Conservation (phyloP, 2,329 filamentous ascomycete species). For the Xylariales sp. region DNA sequence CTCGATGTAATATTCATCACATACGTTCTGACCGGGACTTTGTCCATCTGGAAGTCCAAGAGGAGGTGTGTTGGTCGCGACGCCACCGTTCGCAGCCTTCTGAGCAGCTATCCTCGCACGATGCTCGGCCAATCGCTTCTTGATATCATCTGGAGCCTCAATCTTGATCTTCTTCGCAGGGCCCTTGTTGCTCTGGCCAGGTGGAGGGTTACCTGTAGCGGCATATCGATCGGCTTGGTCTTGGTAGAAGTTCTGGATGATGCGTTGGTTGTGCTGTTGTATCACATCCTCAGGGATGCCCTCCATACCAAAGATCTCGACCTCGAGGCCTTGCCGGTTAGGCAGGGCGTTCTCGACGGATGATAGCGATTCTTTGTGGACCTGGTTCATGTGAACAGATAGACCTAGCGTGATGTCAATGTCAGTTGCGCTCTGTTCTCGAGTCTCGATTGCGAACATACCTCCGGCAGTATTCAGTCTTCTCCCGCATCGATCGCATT, state of each 20-base stretch:
- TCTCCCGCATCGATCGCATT: constrained; percentile 85
- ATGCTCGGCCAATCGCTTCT: constrained; percentile 73
- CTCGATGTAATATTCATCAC: not conserved
- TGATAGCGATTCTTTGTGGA: constrained; percentile 88
- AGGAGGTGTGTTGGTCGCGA: constrained; percentile 42
- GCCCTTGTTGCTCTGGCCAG: constrained; percentile 60
- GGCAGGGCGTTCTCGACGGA: constrained; percentile 89
- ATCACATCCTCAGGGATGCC: constrained; percentile 85
- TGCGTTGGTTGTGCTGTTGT: constrained; percentile 78
- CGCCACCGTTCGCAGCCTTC: constrained; percentile 52
- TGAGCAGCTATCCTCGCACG: constrained; percentile 63
- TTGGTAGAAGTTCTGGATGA: constrained; percentile 80
- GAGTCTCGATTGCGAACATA: constrained; percentile 35
- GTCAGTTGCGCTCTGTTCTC: constrained; percentile 11
- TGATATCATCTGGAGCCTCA: constrained; percentile 72
- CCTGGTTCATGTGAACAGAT: constrained; percentile 95
- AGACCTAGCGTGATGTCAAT: constrained; percentile 56
- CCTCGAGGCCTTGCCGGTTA: constrained; percentile 77
- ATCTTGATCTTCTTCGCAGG: constrained; percentile 67
- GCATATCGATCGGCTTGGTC: constrained; percentile 78
- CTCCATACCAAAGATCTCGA: constrained; percentile 98
- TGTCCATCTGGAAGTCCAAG: constrained; percentile 36
- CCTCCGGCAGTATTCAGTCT: constrained; percentile 92
- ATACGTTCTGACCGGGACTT: constrained; percentile 45
- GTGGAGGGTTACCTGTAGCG: constrained; percentile 76